These are phyloP conservation scores for Alternaria sp. DNA, from an alignment of 2,329 filamentous ascomycete genomes.

Conservation along the genomic window DNA sequence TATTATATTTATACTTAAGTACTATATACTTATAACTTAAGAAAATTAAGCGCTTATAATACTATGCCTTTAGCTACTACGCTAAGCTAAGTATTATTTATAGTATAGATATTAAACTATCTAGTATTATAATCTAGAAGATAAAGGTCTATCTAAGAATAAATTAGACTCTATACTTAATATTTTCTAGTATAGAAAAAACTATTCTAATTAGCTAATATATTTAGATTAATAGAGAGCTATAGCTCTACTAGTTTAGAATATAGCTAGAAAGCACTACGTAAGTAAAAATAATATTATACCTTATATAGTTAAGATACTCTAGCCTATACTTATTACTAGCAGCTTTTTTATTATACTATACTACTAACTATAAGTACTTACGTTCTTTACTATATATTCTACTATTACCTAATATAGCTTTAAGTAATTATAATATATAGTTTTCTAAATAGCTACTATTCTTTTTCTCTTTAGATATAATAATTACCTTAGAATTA, in stretches of 20 bases:
- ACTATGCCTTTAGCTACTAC: background rate
- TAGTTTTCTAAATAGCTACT: background rate
- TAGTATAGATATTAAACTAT: background rate
- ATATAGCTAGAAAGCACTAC: background rate
- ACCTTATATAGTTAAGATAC: background rate
- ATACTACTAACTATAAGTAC: conserved; percentile 1
- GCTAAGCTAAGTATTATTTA: background rate
- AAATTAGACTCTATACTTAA: background rate
- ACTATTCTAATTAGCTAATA: background rate
- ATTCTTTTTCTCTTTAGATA: background rate
- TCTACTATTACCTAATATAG: background rate
- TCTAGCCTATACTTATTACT: background rate
- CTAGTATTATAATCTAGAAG: background rate
- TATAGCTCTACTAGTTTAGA: background rate
- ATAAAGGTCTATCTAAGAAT: background rate
- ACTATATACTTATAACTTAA: background rate
- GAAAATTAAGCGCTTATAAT: background rate
- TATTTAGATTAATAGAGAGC: background rate
- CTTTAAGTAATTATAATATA: background rate
- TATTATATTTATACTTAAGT: background rate
- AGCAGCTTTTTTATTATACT: conserved; percentile 1
- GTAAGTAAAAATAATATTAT: background rate
- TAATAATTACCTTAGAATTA: background rate
- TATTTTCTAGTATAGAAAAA: background rate
- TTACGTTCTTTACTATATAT: background rate